Evolutionary conservation across 768 basidiomycete species (phyloP), one percentile per base, ranked within the genome.

Genomic region (Leccinum imitatum): DNA sequence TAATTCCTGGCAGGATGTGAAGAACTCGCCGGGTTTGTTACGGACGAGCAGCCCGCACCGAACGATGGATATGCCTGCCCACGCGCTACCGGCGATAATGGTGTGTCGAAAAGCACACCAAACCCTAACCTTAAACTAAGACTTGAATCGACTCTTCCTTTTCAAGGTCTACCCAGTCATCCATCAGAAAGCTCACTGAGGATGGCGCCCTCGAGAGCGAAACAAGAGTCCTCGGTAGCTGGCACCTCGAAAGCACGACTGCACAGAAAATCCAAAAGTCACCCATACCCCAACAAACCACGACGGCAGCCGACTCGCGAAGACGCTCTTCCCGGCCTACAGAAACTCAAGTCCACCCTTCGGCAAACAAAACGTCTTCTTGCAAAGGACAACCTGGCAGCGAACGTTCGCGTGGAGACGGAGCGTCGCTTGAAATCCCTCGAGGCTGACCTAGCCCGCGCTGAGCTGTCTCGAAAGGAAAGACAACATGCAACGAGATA

Each of bases 361-460:
- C 79, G 95, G 56, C 94, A 96, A 75, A 89, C 93, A 1, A 84
- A 84, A 61, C 78, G 95, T 51, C 75, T 98, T 39, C 80, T 96
- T 35, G 88, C 90, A 25, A 95, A 90, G 87, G 90, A 93, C 46
- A 89, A 81, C 31, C 76, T 98, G 3, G 90, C 88, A n/a, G 91
- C 95, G 13, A 84, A 95, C 71, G 84, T 93, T 5, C 82, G 91
- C 50, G 83, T 92, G 2, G 87, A 85, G 66, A 89, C 93, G 0
- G 90, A 96, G 73, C 82, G 95, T 51, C 80, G 91, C 59, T 69
- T 91, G 44, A 88, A 84, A 67, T 81, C 86, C 1, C 81, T 97
- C 3, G 86, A 95, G 70, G 81, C 76, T 7, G 93, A 94, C 65
- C 79, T 95, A 14, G 80, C 77, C 25, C 80, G 78, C 57, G 89